Percentiles rank a stretch among this genome's conserved stretches.
Evolutionary conservation across 345 rosid species (phyloP).

Genomic region (Salix brachista): DNA sequence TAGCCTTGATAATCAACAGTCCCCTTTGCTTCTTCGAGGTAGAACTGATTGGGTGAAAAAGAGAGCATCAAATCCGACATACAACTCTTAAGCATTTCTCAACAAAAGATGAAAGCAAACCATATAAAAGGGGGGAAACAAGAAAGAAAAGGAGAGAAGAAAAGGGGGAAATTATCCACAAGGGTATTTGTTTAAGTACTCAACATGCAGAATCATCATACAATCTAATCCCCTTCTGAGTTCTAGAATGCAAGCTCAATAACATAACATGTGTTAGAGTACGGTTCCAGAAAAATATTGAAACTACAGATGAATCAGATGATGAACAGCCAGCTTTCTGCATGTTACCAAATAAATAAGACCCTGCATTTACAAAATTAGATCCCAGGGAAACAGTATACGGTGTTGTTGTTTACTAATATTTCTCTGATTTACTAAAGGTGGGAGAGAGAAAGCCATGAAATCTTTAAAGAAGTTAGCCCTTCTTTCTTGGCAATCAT

Average conservation of each 20-base stretch:
- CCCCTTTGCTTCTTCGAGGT: conserved; percentile 90
- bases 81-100: neutral
- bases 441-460: too few species aligned
- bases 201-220: neutral
- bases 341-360: neutral
- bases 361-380: neutral
- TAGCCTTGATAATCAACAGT: conserved; percentile 81
- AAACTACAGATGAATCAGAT: neutral
- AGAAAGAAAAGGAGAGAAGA: neutral
- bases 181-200: neutral
- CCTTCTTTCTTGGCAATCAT: too few species aligned
- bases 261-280: too few species aligned
- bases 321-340: neutral
- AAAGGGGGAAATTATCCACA: neutral
- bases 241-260: neutral
- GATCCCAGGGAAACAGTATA: too few species aligned
- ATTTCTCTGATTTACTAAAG: too few species aligned
- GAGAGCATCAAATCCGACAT: neutral
- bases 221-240: neutral
- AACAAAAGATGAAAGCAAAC: neutral
- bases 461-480: too few species aligned
- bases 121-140: neutral
- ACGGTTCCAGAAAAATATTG: too few species aligned
- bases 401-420: too few species aligned
- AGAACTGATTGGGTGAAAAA: conserved; percentile 45